Evolutionary conservation across 768 basidiomycete genomes (phyloP).

Genomic region (Mycena latifolia): DNA sequence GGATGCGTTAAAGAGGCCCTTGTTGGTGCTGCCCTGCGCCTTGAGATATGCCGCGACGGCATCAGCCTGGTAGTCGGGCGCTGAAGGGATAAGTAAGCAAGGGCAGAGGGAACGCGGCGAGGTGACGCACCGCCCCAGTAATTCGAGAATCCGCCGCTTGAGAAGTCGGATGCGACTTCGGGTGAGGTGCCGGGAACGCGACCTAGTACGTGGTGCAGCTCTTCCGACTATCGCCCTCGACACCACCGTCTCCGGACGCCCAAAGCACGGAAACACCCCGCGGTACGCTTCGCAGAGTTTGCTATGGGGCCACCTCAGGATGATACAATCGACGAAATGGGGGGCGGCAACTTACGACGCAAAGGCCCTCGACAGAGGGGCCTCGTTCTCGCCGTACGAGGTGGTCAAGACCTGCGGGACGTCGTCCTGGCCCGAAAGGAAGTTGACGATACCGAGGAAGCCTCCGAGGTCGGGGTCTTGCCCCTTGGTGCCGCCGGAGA

Average conservation of each 20-base stretch:
- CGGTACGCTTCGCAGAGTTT: constrained; percentile 46
- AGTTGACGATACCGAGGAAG: constrained; percentile 77
- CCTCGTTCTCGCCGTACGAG: constrained; percentile 75
- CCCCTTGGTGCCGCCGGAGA: constrained; percentile 46
- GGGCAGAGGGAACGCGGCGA: constrained; percentile 39
- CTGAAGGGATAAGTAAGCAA: background rate
- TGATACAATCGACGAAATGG: background rate
- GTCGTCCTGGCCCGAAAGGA: constrained; percentile 55
- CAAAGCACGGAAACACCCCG: constrained; percentile 63
- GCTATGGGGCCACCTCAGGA: background rate
- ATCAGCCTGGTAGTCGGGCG: too few relatives aligned
- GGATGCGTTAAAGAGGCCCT: too few relatives aligned
- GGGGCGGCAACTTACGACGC: constrained; percentile 10
- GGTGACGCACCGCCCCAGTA: constrained; percentile 21
- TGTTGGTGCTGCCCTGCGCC: too few relatives aligned
- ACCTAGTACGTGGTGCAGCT: constrained; percentile 30
- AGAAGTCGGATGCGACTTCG: constrained; percentile 31
- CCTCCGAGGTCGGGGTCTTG: constrained; percentile 41
- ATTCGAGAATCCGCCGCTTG: constrained; percentile 34
- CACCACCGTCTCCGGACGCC: constrained; percentile 54
- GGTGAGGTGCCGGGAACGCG: constrained; percentile 29
- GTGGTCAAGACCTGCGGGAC: constrained; percentile 73
- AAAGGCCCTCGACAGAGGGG: constrained; percentile 52
- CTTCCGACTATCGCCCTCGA: constrained; percentile 38
- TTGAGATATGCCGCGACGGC: too few relatives aligned